Percentiles rank a stretch among this genome's conserved stretches.
Conservation (phyloP, 1,139 yeast species). For the Geotrichum klebahnii region DNA sequence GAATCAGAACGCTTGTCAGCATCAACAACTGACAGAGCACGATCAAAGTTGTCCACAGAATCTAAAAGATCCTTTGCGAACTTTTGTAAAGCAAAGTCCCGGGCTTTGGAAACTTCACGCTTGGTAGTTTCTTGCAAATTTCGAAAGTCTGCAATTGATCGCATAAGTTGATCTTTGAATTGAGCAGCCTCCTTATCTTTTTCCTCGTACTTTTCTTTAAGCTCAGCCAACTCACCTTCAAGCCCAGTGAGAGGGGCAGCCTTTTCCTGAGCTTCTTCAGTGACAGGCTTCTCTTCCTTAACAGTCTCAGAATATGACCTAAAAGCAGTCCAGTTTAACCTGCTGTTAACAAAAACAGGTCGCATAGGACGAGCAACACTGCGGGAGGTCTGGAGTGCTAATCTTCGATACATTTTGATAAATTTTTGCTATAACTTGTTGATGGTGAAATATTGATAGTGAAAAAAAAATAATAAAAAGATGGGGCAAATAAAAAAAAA, state of each 20-base stretch:
- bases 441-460: neutral
- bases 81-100: constrained; percentile 86
- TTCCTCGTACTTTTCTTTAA: constrained; percentile 53
- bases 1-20: constrained; percentile 48
- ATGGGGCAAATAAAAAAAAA: too few species aligned
- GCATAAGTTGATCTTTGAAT: constrained; percentile 74
- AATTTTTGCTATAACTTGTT: too few species aligned
- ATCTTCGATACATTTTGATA: constrained; percentile 19
- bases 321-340: constrained; percentile 3
- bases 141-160: constrained; percentile 89
- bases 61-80: constrained; percentile 89
- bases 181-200: constrained; percentile 81
- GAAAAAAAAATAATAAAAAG: too few species aligned
- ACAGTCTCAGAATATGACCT: constrained; percentile 10
- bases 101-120: constrained; percentile 80
- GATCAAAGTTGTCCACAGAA: constrained; percentile 84
- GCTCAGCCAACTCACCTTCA: constrained; percentile 30
- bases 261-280: constrained; percentile 16
- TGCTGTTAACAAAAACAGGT: neutral
- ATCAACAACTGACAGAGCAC: constrained; percentile 72
- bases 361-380: constrained; percentile 5
- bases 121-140: constrained; percentile 88
- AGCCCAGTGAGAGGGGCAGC: constrained; percentile 9
- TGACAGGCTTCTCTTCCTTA: constrained; percentile 22
- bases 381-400: constrained; percentile 8